Evolutionary conservation across 805 yeast species (phyloP).

Genomic region (Kuraishia ogatae): DNA sequence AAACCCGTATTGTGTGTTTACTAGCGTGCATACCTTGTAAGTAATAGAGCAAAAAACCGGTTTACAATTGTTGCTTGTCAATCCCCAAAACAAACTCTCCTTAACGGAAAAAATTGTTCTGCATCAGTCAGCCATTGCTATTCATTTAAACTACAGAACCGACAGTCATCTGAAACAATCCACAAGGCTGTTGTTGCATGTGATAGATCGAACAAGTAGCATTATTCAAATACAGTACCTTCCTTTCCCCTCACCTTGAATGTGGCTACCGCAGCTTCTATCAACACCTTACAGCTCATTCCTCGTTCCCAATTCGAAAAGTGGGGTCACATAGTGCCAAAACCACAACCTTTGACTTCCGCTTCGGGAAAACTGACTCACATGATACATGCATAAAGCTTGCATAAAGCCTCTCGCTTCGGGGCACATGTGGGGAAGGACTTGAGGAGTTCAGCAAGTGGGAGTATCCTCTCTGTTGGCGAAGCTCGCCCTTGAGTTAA

Average conservation of each 20-base stretch:
- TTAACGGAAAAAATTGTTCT: too few species aligned
- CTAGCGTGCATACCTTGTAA: too few species aligned
- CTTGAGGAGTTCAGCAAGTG: neutral
- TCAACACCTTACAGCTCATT: too few species aligned
- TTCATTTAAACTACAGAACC: too few species aligned
- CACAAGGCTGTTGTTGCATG: neutral
- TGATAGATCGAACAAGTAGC: neutral
- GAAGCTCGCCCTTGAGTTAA: too few species aligned
- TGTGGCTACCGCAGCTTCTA: neutral
- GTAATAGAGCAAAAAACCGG: too few species aligned
- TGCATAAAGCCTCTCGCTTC: neutral
- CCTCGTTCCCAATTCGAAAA: neutral
- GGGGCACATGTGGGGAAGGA: neutral
- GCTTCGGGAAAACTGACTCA: neutral
- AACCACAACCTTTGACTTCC: neutral
- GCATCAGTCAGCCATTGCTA: too few species aligned
- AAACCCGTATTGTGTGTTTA: too few species aligned
- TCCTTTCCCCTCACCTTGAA: neutral
- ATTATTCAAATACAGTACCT: neutral
- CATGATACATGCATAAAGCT: neutral
- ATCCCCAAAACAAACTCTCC: too few species aligned
- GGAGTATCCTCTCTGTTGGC: neutral
- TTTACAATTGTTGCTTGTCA: too few species aligned
- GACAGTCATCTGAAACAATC: too few species aligned
- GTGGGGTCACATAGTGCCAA: neutral